Conservation (phyloP, 352 stramenopile species). For the Globisporangium solare region DNA sequence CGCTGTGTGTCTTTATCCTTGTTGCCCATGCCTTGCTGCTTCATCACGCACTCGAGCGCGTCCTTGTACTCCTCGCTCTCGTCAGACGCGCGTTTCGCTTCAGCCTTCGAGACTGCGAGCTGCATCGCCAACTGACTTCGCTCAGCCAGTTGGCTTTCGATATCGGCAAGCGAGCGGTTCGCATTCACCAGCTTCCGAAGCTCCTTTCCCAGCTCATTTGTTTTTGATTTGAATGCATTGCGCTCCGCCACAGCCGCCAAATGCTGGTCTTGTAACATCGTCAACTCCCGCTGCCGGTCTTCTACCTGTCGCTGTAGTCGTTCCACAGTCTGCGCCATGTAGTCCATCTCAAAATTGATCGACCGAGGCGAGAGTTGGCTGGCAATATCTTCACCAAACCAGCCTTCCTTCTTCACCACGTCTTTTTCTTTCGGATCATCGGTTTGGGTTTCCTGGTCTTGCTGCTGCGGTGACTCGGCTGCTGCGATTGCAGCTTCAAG, state of each 20-base stretch:
- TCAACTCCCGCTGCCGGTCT: constrained; percentile 20
- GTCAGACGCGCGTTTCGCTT: constrained; percentile 44
- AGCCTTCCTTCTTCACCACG: constrained; percentile 6
- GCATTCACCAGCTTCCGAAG: constrained; percentile 48
- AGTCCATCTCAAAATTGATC: constrained; percentile 20
- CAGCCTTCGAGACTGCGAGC: constrained; percentile 44
- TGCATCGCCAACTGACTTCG: constrained; percentile 49
- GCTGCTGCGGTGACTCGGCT: constrained; percentile 5
- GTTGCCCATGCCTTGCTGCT: constrained; percentile 46
- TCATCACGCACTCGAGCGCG: constrained; percentile 38
- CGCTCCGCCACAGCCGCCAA: constrained; percentile 41
- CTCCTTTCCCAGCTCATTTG: constrained; percentile 47
- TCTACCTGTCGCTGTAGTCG: constrained; percentile 41
- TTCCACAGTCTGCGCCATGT: constrained; percentile 22
- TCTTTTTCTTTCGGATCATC: constrained; percentile 21
- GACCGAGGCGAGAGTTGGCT: constrained; percentile 27
- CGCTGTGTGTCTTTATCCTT: constrained; percentile 67
- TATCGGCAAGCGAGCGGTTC: constrained; percentile 45
- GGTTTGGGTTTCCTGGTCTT: constrained; percentile 43
- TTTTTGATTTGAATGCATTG: constrained; percentile 55
- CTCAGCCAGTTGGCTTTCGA: constrained; percentile 54
- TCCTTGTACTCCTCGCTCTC: constrained; percentile 62
- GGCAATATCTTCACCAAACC: constrained; percentile 13
- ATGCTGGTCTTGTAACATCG: constrained; percentile 30
- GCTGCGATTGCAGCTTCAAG: constrained; percentile 19